Conservation (phyloP, 257 asterid genomes). For the Coffea eugenioides region DNA sequence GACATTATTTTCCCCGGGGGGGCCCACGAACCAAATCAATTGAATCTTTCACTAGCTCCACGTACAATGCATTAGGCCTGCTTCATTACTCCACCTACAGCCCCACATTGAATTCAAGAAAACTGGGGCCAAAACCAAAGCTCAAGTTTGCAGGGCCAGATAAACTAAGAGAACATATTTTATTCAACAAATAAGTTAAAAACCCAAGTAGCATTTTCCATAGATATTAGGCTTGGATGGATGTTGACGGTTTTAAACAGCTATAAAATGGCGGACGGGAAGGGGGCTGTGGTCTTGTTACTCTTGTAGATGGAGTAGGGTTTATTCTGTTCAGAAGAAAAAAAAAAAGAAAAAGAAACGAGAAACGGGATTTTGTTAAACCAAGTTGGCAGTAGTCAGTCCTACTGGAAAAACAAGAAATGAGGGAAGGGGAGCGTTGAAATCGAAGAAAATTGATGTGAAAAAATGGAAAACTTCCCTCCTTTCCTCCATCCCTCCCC, state of each 20-base stretch:
- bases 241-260: not conserved
- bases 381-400: too few species aligned
- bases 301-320: not conserved
- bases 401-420: too few species aligned
- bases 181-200: not conserved
- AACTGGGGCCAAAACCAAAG: not conserved
- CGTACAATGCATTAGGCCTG: conserved; percentile 1
- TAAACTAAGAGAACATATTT: not conserved
- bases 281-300: not conserved
- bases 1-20: not conserved
- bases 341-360: not conserved
- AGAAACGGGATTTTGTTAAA: not conserved
- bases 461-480: not conserved
- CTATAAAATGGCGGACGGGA: not conserved
- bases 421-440: conserved; percentile 4
- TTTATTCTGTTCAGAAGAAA: not conserved
- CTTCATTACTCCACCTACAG: conserved; percentile 16
- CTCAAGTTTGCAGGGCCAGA: too few species aligned
- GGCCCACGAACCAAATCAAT: conserved; percentile 15
- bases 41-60: not conserved
- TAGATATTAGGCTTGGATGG: not conserved
- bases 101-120: conserved; percentile 18
- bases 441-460: conserved; percentile 8
- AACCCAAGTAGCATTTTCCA: not conserved
- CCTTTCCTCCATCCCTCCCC: not conserved